phyloP scores from a whole-genome alignment of 164 flowering plant species.

The Amborella trichopoda region DNA sequence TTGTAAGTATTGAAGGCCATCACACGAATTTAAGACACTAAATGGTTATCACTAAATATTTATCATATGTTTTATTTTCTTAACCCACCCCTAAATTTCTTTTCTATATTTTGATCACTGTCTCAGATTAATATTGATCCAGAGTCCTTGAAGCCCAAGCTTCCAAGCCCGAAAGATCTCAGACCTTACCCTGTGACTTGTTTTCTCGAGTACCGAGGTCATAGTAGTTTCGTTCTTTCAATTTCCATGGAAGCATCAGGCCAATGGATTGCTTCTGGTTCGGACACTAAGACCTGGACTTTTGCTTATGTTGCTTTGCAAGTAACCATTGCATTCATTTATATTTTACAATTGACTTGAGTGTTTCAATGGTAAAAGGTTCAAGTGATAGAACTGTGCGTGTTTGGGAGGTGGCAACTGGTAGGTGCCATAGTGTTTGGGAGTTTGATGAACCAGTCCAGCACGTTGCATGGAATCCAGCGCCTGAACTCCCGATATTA shows the following conservation, averaged over 20 bases:
- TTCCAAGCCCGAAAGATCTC: conserved; percentile 84
- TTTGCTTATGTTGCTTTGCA: no score
- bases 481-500: conserved; percentile 51
- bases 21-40: no score
- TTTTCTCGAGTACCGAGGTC: conserved; percentile 87
- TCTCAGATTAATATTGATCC: conserved; percentile 89
- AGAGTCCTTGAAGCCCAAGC: conserved; percentile 81
- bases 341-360: no score
- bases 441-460: conserved; percentile 54
- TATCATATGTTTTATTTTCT: no score
- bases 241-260: conserved; percentile 64
- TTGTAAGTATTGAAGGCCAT: no score
- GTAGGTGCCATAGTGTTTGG: conserved; percentile 70
- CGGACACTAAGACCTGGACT: no score
- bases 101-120: no score
- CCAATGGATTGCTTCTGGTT: conserved; percentile 93
- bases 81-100: no score
- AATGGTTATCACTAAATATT: no score
- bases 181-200: conserved; percentile 76
- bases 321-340: no score
- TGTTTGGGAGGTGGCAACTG: conserved; percentile 92
- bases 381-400: conserved; percentile 88
- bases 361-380: conserved; percentile 29
- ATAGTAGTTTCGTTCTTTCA: conserved; percentile 63
- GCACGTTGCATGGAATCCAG: conserved; percentile 90